These are phyloP conservation scores for Boletus vinaceobasis DNA, from an alignment of 768 basidiomycete species.

Conservation along the genomic window DNA sequence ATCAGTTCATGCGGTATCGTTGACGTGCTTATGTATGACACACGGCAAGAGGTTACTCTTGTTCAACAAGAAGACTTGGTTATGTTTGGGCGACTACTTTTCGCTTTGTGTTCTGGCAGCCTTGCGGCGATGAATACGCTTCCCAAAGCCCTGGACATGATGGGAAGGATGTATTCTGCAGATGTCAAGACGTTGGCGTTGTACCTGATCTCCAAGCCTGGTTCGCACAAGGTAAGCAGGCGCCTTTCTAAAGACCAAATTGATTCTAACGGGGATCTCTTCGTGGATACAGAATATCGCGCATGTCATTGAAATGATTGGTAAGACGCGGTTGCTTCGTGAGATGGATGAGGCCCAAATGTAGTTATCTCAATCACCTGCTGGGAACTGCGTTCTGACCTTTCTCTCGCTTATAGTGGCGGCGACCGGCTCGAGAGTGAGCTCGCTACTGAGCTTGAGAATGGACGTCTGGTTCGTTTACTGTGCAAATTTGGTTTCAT, in stretches of 20 bases:
- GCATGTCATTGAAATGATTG: constrained; percentile 78
- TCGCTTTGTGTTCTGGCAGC: constrained; percentile 74
- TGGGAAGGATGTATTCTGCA: constrained; percentile 68
- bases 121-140: constrained; percentile 52
- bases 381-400: neutral
- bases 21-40: constrained; percentile 80
- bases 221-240: constrained; percentile 53
- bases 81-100: constrained; percentile 81
- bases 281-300: constrained; percentile 56
- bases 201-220: constrained; percentile 73
- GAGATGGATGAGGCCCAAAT: constrained; percentile 84
- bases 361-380: constrained; percentile 40
- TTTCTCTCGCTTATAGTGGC: constrained; percentile 46
- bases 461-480: constrained; percentile 84
- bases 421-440: constrained; percentile 81
- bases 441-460: constrained; percentile 87
- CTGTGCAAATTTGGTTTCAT: constrained; percentile 96
- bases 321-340: constrained; percentile 53
- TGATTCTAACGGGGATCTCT: neutral
- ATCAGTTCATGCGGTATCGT: constrained; percentile 83
- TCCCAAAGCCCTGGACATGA: constrained; percentile 72
- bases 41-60: constrained; percentile 52
- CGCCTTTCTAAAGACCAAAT: neutral
- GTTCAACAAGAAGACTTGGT: constrained; percentile 87
- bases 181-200: constrained; percentile 81